phyloP scores from a whole-genome alignment of 768 basidiomycete species.

The Xerocomellus dryophilus region DNA sequence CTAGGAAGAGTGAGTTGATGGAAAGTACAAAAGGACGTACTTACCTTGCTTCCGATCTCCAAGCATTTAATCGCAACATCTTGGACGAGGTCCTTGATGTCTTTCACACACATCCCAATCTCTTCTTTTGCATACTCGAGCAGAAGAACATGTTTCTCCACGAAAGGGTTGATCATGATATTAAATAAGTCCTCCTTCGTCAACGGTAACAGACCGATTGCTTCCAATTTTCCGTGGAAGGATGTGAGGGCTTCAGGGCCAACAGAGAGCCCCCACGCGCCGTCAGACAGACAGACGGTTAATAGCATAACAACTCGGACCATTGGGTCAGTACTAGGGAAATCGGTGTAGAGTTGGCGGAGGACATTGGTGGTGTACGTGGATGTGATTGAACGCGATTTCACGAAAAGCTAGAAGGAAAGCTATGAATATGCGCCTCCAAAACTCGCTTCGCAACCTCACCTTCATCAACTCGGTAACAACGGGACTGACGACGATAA shows the following conservation, averaged over 20 bases:
- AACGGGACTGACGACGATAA: conserved; percentile 33
- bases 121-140: conserved; percentile 47
- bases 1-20: conserved; percentile 32
- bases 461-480: conserved; percentile 71
- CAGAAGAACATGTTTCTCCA: conserved; percentile 53
- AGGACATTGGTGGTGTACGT: conserved; percentile 49
- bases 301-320: conserved; percentile 75
- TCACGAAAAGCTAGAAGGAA: conserved; percentile 57
- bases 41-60: conserved; percentile 53
- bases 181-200: conserved; percentile 57
- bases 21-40: neutral
- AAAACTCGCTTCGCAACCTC: conserved; percentile 1
- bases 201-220: conserved; percentile 53
- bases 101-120: conserved; percentile 43
- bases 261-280: conserved; percentile 26
- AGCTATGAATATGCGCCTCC: conserved; percentile 2
- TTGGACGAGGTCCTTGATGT: conserved; percentile 47
- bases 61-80: conserved; percentile 62
- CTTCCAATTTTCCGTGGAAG: conserved; percentile 51
- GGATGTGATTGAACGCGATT: conserved; percentile 62
- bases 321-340: conserved; percentile 55
- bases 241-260: conserved; percentile 26
- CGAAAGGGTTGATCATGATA: conserved; percentile 66
- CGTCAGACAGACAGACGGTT: conserved; percentile 51
- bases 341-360: conserved; percentile 63